Evolutionary conservation across 768 basidiomycete genomes (phyloP), one percentile per base, ranked within the genome.

Genomic region (Favolaschia claudopus): DNA sequence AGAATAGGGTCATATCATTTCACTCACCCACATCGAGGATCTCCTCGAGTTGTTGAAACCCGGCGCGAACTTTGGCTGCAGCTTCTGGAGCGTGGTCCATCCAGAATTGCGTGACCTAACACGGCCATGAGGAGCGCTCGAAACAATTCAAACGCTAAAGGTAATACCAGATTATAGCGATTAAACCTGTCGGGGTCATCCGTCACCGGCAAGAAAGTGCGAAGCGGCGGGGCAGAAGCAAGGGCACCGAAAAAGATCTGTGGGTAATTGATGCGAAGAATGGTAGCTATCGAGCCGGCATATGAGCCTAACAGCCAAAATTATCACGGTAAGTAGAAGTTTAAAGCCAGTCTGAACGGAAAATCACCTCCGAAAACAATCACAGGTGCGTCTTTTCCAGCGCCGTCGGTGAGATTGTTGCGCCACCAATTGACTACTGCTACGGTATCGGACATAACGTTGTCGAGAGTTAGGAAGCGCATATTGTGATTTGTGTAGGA

Each of bases 11-110:
- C 43, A 45, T 7, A 2, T 45, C 2, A 7, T 5, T 27, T 27
- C 42, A n/a, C n/a, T n/a, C n/a, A 52, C 51, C 51, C n/a, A 40
- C 51, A 14, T 52, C 51, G 8, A 52, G 31, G 39, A 52, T 52
- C 19, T 40, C 51, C 29, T 42, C 29, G 14, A 52, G 22, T 34
- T 52, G 31, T 25, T 52, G 8, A 32, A 52, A 52, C 9, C 39
- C 51, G 2, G 31, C 29, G 15, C 28, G 39, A 4, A 52, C 51
- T 52, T 40, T 46, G 19, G 24, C 7, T 22, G 44, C 44, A 13
- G 44, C 28, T 10, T 32, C 44, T 2, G 29, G 44, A 9, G 44
- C 44, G 24, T 46, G 29, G 17, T 46, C 44, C 44, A 46, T 3
- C 44, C 44, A 46, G 29, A 19, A 31, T 14, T 46, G 44, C 10